A percentile compares a stretch with the other conserved stretches of the same genome.
phyloP scores from a whole-genome alignment of 805 yeast genomes.

The Blastobotrys attinorum region DNA sequence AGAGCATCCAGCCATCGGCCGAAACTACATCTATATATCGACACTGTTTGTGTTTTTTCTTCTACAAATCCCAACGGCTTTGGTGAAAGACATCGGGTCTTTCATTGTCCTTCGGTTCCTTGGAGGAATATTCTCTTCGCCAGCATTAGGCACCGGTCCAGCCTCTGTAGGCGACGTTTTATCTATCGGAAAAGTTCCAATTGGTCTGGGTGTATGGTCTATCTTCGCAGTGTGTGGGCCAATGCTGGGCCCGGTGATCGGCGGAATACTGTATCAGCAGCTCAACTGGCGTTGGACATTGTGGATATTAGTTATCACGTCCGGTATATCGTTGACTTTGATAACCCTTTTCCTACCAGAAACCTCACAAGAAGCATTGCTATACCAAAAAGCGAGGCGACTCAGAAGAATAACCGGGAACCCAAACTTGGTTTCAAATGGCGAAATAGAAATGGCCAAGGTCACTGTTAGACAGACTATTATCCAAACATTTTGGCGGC shows the following conservation, averaged over 20 bases:
- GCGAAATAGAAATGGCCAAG: conserved; percentile 2
- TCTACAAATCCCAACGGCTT: conserved; percentile 49
- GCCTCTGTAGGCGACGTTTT: conserved; percentile 47
- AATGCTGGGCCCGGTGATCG: conserved; percentile 47
- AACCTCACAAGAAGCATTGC: conserved; percentile 38
- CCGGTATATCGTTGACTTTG: conserved; percentile 32
- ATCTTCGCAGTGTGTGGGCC: conserved; percentile 48
- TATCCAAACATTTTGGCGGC: conserved; percentile 20
- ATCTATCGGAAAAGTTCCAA: conserved; percentile 30
- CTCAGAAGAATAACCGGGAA: conserved; percentile 42
- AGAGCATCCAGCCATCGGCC: conserved; percentile 45
- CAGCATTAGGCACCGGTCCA: conserved; percentile 78
- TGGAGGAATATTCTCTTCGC: conserved; percentile 70
- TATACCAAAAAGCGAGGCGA: conserved; percentile 42
- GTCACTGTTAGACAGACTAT: not conserved
- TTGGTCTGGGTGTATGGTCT: conserved; percentile 46
- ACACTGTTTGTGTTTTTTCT: conserved; percentile 40
- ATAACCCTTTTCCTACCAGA: conserved; percentile 42
- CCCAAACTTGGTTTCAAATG: conserved; percentile 31
- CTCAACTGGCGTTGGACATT: conserved; percentile 49
- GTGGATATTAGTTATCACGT: conserved; percentile 35
- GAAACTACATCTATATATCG: conserved; percentile 41
- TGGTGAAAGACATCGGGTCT: conserved; percentile 41
- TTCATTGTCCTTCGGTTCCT: conserved; percentile 51
- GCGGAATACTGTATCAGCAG: conserved; percentile 48